phyloP scores from a whole-genome alignment of 139 green algal genomes.

The Volvox reticuliferus region DNA sequence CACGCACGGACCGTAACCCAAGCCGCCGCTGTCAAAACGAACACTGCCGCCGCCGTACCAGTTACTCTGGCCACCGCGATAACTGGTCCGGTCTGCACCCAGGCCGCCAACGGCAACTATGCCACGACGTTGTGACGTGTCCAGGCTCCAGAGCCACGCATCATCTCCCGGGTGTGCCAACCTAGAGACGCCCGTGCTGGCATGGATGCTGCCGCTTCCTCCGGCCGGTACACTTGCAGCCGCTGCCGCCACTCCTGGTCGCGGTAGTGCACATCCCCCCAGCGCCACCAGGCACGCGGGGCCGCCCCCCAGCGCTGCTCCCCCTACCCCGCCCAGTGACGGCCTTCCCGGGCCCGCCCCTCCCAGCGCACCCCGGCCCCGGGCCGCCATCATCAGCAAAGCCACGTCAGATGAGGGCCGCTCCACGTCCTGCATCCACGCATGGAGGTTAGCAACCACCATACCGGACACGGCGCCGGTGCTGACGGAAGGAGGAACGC shows the following conservation, averaged over 20 bases:
- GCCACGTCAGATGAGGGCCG: constrained; percentile 8
- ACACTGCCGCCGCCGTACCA: not conserved
- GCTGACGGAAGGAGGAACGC: not conserved
- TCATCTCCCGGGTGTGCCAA: not conserved
- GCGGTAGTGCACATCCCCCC: not conserved
- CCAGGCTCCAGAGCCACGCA: not conserved
- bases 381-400: not conserved
- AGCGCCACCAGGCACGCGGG: constrained; percentile 1
- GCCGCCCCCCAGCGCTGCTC: not conserved
- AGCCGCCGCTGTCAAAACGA: not conserved
- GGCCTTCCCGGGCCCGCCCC: not conserved
- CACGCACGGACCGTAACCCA: not conserved
- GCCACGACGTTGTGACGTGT: not conserved
- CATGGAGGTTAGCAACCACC: constrained; percentile 10
- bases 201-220: not conserved
- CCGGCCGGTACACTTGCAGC: not conserved
- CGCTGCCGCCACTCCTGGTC: not conserved
- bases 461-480: not conserved
- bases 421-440: constrained; percentile 34
- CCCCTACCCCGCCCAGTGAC: not conserved
- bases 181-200: not conserved
- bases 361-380: not conserved
- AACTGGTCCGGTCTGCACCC: not conserved
- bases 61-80: not conserved
- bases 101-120: not conserved